Evolutionary conservation across 2,329 filamentous ascomycete genomes (phyloP), one percentile per base, ranked within the genome.

Genomic region (Teratosphaeria epicoccoides): DNA sequence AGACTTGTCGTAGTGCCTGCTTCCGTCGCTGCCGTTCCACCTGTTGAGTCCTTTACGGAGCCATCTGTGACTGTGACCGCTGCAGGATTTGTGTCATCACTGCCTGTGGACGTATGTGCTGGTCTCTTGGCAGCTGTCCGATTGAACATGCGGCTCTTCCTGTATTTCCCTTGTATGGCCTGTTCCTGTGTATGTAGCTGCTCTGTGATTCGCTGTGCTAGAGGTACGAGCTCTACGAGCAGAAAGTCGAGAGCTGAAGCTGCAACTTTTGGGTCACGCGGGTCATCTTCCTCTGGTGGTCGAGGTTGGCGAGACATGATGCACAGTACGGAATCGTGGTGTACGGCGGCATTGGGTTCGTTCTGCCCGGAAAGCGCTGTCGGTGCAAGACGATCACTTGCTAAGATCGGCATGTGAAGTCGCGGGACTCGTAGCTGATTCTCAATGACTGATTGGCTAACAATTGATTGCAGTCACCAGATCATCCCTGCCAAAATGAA

Each of bases 191-290:
- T 72, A 53, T 82, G 80, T 4, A 88, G 76, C 64, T 93, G 84
- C 64, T 83, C 80, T 22, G 88, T 84, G 56, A 97, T 78, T 58
- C 93, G 83, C 70, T 94, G 88, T 4, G 91, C 87, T 76, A 97
- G 85, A 37, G 93, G 93, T 14, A 98, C 93, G 51, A 98, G 81
- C 74, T 98, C 93, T 67, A 97, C 97, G 61, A 98, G 81, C 52
- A 98, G 81, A 61, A 98, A 85, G 71, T 98, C 93, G 63, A 98
- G 82, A 68, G 87, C 89, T 46, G 91, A 93, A 52, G 85, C 82
- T 72, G 81, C 85, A 62, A 96, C 52, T 58, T 65, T 66, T 49
- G 66, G 62, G 51, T 60, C 58, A 26, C 56, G 52, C 43, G 57
- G 47, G 47, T 63, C 58, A 53, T 63, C 61, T 20, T 45, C 23